A percentile compares a stretch with the other conserved stretches of the same genome.
These are phyloP conservation scores for Thozetella sp. DNA, from an alignment of 495 filamentous ascomycete species.

Conservation along the genomic window DNA sequence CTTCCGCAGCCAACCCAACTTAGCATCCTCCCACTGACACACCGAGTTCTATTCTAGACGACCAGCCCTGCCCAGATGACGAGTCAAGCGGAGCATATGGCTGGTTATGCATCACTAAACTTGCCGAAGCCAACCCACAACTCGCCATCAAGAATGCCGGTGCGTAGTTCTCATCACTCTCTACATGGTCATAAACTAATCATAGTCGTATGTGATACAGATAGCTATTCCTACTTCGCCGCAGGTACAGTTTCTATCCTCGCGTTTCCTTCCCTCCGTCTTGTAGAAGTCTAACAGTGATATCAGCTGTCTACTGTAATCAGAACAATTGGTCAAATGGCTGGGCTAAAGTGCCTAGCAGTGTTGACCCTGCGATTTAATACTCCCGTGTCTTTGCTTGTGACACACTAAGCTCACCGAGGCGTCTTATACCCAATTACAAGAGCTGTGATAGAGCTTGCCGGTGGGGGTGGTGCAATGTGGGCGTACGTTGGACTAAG, in stretches of 20 bases:
- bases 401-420: too few relatives aligned
- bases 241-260: neutral
- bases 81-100: neutral
- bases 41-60: neutral
- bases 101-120: neutral
- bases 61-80: neutral
- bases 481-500: too few relatives aligned
- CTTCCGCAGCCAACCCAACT: too few relatives aligned
- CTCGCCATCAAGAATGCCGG: neutral
- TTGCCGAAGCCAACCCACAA: neutral
- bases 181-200: neutral
- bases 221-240: neutral
- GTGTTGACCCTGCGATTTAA: too few relatives aligned
- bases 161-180: neutral
- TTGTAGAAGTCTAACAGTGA: neutral
- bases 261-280: too few relatives aligned
- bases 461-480: too few relatives aligned
- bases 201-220: neutral
- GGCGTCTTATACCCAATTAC: too few relatives aligned
- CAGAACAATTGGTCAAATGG: neutral
- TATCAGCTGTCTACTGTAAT: neutral
- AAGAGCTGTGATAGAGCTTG: too few relatives aligned
- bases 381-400: too few relatives aligned
- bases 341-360: neutral
- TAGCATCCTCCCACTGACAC: too few relatives aligned